A percentile compares a stretch with the other conserved stretches of the same genome.
Conservation (phyloP, 176 grass and related monocot genomes). For the Cenchrus americanus region DNA sequence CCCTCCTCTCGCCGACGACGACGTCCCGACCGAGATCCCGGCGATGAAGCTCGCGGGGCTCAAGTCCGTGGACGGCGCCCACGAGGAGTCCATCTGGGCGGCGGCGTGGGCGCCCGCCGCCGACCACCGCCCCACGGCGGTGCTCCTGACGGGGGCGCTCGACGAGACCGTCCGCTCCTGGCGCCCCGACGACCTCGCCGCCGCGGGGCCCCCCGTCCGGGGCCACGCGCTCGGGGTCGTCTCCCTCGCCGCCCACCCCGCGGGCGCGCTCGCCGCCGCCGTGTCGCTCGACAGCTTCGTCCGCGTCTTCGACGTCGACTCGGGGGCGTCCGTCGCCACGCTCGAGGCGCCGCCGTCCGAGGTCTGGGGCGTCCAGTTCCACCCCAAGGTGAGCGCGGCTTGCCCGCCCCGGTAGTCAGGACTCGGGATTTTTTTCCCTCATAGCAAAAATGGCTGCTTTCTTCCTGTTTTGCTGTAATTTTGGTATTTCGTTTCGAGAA, state of each 20-base stretch:
- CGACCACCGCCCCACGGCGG: constrained; percentile 49
- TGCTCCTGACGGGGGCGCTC: constrained; percentile 82
- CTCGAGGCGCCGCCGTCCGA: constrained; percentile 85
- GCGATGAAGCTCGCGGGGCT: constrained; percentile 89
- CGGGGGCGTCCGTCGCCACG: constrained; percentile 63
- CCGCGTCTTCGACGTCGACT: constrained; percentile 82
- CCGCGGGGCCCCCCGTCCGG: constrained; percentile 30
- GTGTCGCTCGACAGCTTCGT: constrained; percentile 79
- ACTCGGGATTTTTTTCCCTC: background rate
- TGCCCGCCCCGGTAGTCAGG: no score
- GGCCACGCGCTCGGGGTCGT: constrained; percentile 80
- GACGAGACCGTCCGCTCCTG: constrained; percentile 84
- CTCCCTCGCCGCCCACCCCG: constrained; percentile 67
- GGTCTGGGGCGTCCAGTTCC: constrained; percentile 91
- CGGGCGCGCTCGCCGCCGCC: constrained; percentile 67
- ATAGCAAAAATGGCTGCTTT: background rate
- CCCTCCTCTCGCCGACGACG: background rate
- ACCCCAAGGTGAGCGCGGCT: constrained; percentile 68
- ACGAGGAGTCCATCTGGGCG: constrained; percentile 98
- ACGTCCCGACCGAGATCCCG: background rate
- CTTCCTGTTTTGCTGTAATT: background rate
- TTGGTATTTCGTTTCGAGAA: background rate
- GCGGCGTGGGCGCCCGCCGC: constrained; percentile 72
- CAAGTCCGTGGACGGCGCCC: constrained; percentile 72
- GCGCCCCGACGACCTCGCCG: constrained; percentile 73